phyloP scores from a whole-genome alignment of 805 yeast species.

The Saccharomycopsis fermentans region DNA sequence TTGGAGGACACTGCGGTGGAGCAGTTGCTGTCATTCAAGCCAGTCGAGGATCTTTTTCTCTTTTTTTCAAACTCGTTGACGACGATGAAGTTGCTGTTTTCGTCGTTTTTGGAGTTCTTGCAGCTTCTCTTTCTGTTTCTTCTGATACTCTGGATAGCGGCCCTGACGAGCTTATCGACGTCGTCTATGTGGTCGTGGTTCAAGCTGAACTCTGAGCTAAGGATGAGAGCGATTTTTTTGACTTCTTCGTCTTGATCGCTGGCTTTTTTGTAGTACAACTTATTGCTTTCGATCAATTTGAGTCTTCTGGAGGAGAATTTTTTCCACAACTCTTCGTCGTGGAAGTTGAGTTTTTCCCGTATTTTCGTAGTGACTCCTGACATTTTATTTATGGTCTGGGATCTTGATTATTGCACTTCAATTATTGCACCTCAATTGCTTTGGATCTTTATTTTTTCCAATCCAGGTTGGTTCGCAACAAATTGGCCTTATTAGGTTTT shows the following conservation, averaged over 20 bases:
- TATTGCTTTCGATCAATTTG: conserved; percentile 62
- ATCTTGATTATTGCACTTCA: too few species aligned
- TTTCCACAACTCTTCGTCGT: conserved; percentile 81
- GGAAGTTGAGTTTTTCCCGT: conserved; percentile 51
- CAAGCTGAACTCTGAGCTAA: conserved; percentile 72
- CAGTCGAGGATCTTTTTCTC: conserved; percentile 20
- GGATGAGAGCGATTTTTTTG: conserved; percentile 61
- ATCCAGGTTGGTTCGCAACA: too few species aligned
- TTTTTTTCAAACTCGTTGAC: conserved; percentile 19
- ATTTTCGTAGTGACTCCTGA: conserved; percentile 34
- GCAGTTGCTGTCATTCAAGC: not conserved
- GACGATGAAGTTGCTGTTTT: not conserved
- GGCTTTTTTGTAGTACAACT: conserved; percentile 63
- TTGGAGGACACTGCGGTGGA: not conserved
- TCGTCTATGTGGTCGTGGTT: conserved; percentile 49
- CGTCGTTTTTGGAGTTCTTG: not conserved
- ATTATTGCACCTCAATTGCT: too few species aligned
- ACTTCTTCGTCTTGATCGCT: conserved; percentile 86
- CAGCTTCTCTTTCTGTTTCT: conserved; percentile 66
- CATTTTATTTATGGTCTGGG: too few species aligned
- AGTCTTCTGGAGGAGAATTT: conserved; percentile 82
- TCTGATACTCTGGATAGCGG: conserved; percentile 89
- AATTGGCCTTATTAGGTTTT: too few species aligned
- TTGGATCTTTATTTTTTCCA: too few species aligned
- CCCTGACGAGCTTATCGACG: conserved; percentile 81